Percentiles rank a stretch among this genome's conserved stretches.
phyloP scores from a whole-genome alignment of 2,329 filamentous ascomycete genomes.

The Podosphaera xanthii region DNA sequence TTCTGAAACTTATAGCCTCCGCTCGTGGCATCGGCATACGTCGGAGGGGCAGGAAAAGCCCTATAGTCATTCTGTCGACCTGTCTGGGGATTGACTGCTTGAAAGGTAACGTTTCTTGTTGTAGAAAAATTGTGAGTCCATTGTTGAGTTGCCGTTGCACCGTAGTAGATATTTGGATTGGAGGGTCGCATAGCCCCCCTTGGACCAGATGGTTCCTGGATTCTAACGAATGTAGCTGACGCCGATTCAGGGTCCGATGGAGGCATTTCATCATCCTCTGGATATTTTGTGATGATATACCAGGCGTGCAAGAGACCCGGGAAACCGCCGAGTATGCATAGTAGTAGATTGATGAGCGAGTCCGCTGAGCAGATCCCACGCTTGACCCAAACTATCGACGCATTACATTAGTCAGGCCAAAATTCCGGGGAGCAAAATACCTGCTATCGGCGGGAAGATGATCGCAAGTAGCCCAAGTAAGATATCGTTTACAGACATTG shows the following conservation, averaged over 20 bases:
- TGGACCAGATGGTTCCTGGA: constrained; percentile 25
- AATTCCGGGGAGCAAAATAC: constrained; percentile 20
- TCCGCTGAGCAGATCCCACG: constrained; percentile 79
- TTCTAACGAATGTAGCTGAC: constrained; percentile 58
- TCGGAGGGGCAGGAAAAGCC: constrained; percentile 39
- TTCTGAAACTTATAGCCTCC: constrained; percentile 78
- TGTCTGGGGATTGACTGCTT: constrained; percentile 11
- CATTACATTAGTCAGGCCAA: neutral
- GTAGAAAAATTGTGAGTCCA: constrained; percentile 9
- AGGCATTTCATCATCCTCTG: constrained; percentile 39
- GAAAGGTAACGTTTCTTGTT: constrained; percentile 14
- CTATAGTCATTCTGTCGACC: constrained; percentile 12
- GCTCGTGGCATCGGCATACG: constrained; percentile 72
- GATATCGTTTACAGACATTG: constrained; percentile 20
- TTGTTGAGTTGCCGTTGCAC: constrained; percentile 15
- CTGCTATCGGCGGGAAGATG: constrained; percentile 40
- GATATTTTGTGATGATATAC: constrained; percentile 90
- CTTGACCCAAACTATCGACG: constrained; percentile 70
- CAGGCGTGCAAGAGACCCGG: constrained; percentile 85
- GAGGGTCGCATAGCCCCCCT: constrained; percentile 12
- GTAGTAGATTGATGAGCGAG: constrained; percentile 83
- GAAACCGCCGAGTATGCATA: constrained; percentile 56
- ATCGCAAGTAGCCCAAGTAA: constrained; percentile 43
- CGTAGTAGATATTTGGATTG: constrained; percentile 5
- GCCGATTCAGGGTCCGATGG: constrained; percentile 30